Percentiles rank a stretch among this genome's conserved stretches.
phyloP scores from a whole-genome alignment of 257 asterid genomes.

The Nicotiana knightiana region DNA sequence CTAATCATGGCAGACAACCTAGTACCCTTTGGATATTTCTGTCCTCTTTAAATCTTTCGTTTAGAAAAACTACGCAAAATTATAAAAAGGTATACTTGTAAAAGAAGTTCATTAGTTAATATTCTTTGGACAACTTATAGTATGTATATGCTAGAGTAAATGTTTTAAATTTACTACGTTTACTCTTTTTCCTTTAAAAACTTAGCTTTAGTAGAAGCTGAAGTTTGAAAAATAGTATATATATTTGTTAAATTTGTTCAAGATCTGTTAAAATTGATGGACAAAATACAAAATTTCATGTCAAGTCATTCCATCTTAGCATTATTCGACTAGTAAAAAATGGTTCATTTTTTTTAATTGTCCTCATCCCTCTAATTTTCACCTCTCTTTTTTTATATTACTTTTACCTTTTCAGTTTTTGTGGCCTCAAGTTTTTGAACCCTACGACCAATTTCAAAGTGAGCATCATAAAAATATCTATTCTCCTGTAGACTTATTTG shows the following conservation, averaged over 20 bases:
- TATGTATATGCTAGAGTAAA: too few relatives aligned
- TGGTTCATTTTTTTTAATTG: too few relatives aligned
- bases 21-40: slow-evolving; percentile 15
- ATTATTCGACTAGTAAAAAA: too few relatives aligned
- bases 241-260: too few relatives aligned
- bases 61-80: not conserved
- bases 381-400: not conserved
- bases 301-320: not conserved
- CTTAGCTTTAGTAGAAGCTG: too few relatives aligned
- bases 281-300: not conserved
- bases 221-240: too few relatives aligned
- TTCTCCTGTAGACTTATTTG: too few relatives aligned
- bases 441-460: not conserved
- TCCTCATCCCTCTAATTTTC: not conserved
- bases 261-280: not conserved
- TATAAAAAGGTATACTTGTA: too few relatives aligned
- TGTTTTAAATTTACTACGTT: too few relatives aligned
- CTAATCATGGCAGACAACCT: slow-evolving; percentile 22
- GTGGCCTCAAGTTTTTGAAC: not conserved
- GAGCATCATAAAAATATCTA: not conserved
- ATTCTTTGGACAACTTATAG: too few relatives aligned
- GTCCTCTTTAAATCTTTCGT: not conserved
- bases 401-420: not conserved
- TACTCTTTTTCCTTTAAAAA: too few relatives aligned
- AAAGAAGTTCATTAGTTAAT: too few relatives aligned